Conservation (phyloP, 2,329 filamentous ascomycete genomes). For the Tolypocladium ovalisporum region DNA sequence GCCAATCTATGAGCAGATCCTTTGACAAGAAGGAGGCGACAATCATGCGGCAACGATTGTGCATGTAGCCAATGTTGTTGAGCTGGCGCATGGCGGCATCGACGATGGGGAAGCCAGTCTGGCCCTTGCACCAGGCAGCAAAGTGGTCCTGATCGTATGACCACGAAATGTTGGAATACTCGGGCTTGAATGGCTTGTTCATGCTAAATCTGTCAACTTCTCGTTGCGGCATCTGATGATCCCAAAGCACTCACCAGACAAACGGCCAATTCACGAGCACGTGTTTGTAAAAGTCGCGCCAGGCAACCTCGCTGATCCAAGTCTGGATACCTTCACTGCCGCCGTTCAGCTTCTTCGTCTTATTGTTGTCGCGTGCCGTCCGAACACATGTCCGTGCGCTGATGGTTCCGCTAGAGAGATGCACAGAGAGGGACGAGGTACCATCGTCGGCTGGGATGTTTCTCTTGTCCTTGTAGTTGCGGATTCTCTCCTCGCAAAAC, state of each 20-base stretch:
- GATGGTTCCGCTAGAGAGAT: conserved; percentile 59
- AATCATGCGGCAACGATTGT: conserved; percentile 78
- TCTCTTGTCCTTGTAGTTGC: conserved; percentile 49
- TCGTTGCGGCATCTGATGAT: background rate
- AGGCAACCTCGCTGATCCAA: conserved; percentile 78
- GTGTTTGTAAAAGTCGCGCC: conserved; percentile 83
- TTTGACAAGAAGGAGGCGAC: conserved; percentile 72
- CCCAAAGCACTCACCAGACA: conserved; percentile 43
- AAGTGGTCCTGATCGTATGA: conserved; percentile 63
- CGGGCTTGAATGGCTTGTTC: conserved; percentile 62
- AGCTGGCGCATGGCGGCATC: conserved; percentile 81
- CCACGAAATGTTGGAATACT: conserved; percentile 76
- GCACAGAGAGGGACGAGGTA: conserved; percentile 63
- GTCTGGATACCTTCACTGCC: conserved; percentile 54
- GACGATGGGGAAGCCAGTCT: conserved; percentile 72
- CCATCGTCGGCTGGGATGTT: conserved; percentile 52
- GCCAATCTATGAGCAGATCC: conserved; percentile 74
- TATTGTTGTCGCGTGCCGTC: conserved; percentile 51
- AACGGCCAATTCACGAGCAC: conserved; percentile 81
- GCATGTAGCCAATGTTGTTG: conserved; percentile 61
- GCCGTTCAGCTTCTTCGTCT: conserved; percentile 52
- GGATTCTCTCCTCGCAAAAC: conserved; percentile 56
- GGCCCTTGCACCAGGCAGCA: conserved; percentile 60
- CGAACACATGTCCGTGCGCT: conserved; percentile 56
- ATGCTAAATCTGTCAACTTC: conserved; percentile 23